Conservation (phyloP, 495 filamentous ascomycete species). For the Hypoxylon rickii region DNA sequence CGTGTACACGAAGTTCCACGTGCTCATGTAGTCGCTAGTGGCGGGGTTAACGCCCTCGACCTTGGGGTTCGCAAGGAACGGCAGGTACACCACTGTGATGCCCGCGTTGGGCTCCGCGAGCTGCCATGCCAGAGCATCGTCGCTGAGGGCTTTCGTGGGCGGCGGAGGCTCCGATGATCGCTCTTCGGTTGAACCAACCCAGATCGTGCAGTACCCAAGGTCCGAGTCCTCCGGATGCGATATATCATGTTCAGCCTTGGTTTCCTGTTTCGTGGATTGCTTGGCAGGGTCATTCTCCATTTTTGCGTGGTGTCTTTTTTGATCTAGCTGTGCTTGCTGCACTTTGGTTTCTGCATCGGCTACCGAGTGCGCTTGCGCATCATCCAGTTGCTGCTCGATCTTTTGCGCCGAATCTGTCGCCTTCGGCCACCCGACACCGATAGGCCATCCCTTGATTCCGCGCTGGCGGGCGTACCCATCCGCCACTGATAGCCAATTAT, state of each 20-base stretch:
- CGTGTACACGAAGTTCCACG: conserved; percentile 97
- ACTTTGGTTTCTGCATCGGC: conserved; percentile 67
- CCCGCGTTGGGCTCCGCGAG: conserved; percentile 79
- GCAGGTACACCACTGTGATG: conserved; percentile 88
- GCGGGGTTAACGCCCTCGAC: conserved; percentile 80
- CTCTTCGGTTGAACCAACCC: conserved; percentile 85
- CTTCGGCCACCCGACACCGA: conserved; percentile 89
- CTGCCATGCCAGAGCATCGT: conserved; percentile 68
- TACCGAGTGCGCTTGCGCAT: conserved; percentile 64
- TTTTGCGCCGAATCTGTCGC: conserved; percentile 54
- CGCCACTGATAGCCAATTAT: conserved; percentile 91
- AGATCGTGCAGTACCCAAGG: conserved; percentile 89
- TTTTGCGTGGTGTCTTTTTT: conserved; percentile 40
- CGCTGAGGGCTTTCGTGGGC: conserved; percentile 66
- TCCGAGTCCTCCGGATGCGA: conserved; percentile 56
- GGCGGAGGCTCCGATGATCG: conserved; percentile 59
- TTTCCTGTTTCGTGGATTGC: conserved; percentile 24
- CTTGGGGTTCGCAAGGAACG: conserved; percentile 79
- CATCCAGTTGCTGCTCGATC: conserved; percentile 66
- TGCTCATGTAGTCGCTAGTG: conserved; percentile 81
- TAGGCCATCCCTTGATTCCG: conserved; percentile 88
- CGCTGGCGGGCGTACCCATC: conserved; percentile 91
- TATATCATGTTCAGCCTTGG: conserved; percentile 35
- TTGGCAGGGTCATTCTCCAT: conserved; percentile 10
- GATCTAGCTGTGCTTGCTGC: conserved; percentile 60